Evolutionary conservation across 768 basidiomycete genomes (phyloP).

Genomic region (Tulasnella sp.): DNA sequence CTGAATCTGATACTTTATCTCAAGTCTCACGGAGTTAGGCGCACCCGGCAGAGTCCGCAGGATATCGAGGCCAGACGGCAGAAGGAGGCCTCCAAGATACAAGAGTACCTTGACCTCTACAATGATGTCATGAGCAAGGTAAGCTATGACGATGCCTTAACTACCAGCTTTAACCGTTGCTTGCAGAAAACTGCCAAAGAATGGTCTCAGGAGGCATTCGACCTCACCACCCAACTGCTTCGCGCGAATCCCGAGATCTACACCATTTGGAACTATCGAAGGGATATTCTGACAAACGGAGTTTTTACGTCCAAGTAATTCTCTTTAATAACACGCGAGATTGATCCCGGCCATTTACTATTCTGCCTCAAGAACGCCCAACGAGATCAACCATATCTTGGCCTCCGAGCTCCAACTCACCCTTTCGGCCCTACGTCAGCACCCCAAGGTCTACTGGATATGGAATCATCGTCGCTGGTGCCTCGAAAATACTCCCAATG

Average conservation of each 20-base stretch:
- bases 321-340: neutral
- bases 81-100: conserved; percentile 64
- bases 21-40: conserved; percentile 44
- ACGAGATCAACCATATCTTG: conserved; percentile 52
- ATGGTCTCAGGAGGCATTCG: conserved; percentile 62
- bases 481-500: conserved; percentile 70
- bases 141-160: neutral
- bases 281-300: conserved; percentile 62
- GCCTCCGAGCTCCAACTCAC: conserved; percentile 70
- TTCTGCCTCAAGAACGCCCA: conserved; percentile 37
- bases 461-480: conserved; percentile 99
- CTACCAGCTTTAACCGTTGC: neutral
- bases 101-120: conserved; percentile 58
- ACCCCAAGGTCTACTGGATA: conserved; percentile 97
- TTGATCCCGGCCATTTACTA: neutral
- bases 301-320: conserved; percentile 56
- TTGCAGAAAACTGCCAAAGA: conserved; percentile 57
- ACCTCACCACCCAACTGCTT: conserved; percentile 65
- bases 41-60: conserved; percentile 44
- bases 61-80: conserved; percentile 54
- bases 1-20: neutral
- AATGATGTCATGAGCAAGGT: conserved; percentile 55
- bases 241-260: conserved; percentile 91
- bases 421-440: conserved; percentile 60
- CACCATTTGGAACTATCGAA: conserved; percentile 90